Conservation (phyloP, 2,329 filamentous ascomycete genomes). For the Calonectria henricotiae region DNA sequence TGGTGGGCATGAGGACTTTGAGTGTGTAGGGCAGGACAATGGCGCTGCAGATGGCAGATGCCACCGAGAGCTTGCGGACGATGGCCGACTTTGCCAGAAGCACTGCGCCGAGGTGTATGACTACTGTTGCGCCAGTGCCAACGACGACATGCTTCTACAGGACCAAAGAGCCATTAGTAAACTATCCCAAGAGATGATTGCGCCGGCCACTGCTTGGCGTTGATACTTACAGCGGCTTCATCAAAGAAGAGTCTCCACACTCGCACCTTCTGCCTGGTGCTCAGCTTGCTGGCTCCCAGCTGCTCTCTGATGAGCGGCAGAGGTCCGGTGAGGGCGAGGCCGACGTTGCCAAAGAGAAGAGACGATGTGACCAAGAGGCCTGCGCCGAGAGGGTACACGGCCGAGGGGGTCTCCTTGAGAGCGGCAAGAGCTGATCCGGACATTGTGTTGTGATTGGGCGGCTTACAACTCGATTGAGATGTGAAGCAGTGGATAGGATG, state of each 20-base stretch:
- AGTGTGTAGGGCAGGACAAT: constrained; percentile 12
- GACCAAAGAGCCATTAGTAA: not conserved
- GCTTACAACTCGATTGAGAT: not conserved
- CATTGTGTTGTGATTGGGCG: not conserved
- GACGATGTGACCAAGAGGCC: constrained; percentile 6
- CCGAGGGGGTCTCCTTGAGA: constrained; percentile 7
- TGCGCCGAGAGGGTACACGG: constrained; percentile 6
- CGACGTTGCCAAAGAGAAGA: constrained; percentile 14
- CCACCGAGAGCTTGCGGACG: constrained; percentile 16
- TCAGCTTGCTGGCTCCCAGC: constrained; percentile 18
- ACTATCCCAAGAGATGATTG: not conserved
- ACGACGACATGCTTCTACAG: constrained; percentile 5
- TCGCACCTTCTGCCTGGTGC: constrained; percentile 10
- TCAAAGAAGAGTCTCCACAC: constrained; percentile 19
- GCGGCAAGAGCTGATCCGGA: not conserved
- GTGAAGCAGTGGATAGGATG: no score
- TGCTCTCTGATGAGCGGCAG: constrained; percentile 13
- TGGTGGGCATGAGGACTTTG: constrained; percentile 22
- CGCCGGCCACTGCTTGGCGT: not conserved
- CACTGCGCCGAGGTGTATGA: constrained; percentile 2
- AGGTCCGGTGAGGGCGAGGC: not conserved
- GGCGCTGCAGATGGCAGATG: constrained; percentile 1
- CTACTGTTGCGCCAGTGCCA: not conserved
- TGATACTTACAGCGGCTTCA: constrained; percentile 15
- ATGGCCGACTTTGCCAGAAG: not conserved